phyloP scores from a whole-genome alignment of 2,329 filamentous ascomycete genomes.

The Colletotrichum eremochloae region DNA sequence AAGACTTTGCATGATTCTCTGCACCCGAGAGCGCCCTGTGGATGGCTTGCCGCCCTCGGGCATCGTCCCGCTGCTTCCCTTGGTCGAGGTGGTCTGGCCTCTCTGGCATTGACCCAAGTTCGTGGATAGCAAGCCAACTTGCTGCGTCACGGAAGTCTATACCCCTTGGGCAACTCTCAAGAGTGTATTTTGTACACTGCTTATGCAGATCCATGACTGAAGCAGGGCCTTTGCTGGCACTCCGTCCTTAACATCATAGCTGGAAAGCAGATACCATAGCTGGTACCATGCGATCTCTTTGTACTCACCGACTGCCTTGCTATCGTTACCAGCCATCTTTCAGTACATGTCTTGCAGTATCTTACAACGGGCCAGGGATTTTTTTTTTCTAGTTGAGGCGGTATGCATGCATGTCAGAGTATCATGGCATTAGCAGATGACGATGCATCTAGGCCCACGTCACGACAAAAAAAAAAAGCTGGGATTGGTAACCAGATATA shows the following conservation, averaged over 20 bases:
- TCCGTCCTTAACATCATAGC: background rate
- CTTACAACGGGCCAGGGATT: conserved; percentile 23
- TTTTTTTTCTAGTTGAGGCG: background rate
- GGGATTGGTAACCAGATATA: background rate
- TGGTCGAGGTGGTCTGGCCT: background rate
- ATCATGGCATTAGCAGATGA: conserved; percentile 30
- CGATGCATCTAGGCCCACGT: conserved; percentile 21
- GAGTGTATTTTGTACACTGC: background rate
- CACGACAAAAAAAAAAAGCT: conserved; percentile 11
- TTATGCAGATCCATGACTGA: background rate
- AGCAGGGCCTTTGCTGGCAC: background rate
- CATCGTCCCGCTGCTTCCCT: conserved; percentile 6
- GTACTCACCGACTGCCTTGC: background rate
- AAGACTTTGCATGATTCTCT: conserved; percentile 1
- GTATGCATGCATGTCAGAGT: conserved; percentile 39
- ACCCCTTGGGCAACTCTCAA: background rate
- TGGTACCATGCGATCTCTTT: background rate
- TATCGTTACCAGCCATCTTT: background rate
- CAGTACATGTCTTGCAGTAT: background rate
- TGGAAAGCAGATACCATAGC: background rate
- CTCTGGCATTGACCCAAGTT: background rate
- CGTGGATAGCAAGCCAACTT: background rate
- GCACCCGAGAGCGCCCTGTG: background rate
- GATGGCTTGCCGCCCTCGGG: conserved; percentile 8
- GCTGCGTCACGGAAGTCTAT: background rate